Evolutionary conservation across 1,284 basidiomycete species (phyloP), one percentile per base, ranked within the genome.

Genomic region (Cutaneotrichosporon dermatis): DNA sequence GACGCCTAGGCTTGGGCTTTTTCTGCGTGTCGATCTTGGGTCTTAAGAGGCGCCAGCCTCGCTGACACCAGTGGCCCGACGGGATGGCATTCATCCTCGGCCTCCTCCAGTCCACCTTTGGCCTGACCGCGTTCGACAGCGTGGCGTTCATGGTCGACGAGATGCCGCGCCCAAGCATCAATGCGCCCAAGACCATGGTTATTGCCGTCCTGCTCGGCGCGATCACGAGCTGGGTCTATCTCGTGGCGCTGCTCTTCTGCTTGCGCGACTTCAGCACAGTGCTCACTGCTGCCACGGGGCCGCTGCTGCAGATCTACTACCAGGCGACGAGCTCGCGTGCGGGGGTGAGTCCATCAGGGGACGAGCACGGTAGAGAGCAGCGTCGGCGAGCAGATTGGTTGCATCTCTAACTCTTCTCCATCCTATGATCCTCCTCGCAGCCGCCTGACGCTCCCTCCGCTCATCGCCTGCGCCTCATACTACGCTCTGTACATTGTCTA

Each of bases 31-130:
- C 25, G 25, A 25, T 25, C 25, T 25, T 25, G 25, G 25, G 25
- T 25, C 25, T 25, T 25, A 25, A 25, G 25, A 25, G 25, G 25
- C 25, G 25, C 25, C 25, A 25, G 25, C 16, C 3, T 25, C 7
- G 16, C 51, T 53, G 25, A 53, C 51, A 4, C 4, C 39, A 53
- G 57, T 61, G 60, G 60, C 56, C 60, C 12, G 49, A 54, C 48
- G 60, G 60, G 3, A 56, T 76, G 7, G 73, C 77, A 1, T 79
- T 71, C 66, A 74, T 76, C 25, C 63, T 77, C 2, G 77, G 76
- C 9, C 63, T 77, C 6, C 66, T 79, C 0, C 77, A 80, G 57
- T 37, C 36, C n/a, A 42, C 45, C 4, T 57, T 62, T 36, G 55
- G 54, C 1, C 42, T 57, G 10, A 54, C 58, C 6, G 51, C 49